phyloP scores from a whole-genome alignment of 768 basidiomycete species.

The Rossbeevera mucosa region DNA sequence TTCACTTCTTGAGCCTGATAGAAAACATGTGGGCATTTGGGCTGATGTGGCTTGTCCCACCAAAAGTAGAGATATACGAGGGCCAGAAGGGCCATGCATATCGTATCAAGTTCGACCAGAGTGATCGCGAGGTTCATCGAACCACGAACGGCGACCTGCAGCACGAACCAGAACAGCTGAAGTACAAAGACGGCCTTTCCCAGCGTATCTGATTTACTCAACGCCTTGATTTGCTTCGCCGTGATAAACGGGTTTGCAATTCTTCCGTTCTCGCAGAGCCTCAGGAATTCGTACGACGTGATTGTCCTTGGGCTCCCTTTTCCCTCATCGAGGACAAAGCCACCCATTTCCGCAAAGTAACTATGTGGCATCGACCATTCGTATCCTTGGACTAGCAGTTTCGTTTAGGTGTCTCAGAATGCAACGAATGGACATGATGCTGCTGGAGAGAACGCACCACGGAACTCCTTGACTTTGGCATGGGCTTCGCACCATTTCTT shows the following conservation, averaged over 20 bases:
- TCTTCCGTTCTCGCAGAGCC: background rate
- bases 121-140: background rate
- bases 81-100: background rate
- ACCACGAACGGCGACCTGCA: background rate
- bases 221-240: background rate
- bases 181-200: background rate
- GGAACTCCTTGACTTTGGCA: background rate
- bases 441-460: background rate
- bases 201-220: background rate
- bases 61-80: background rate
- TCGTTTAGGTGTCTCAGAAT: background rate
- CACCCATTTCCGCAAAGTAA: conserved; percentile 2
- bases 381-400: background rate
- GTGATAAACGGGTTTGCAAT: background rate
- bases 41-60: background rate
- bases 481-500: background rate
- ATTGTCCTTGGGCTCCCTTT: background rate
- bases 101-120: conserved; percentile 1
- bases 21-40: background rate
- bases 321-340: background rate
- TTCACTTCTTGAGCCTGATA: background rate
- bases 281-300: background rate
- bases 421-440: background rate
- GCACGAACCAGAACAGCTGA: background rate
- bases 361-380: conserved; percentile 3